These are phyloP conservation scores for Phytophthora constricta DNA, from an alignment of 352 stramenopile genomes.

Conservation along the genomic window DNA sequence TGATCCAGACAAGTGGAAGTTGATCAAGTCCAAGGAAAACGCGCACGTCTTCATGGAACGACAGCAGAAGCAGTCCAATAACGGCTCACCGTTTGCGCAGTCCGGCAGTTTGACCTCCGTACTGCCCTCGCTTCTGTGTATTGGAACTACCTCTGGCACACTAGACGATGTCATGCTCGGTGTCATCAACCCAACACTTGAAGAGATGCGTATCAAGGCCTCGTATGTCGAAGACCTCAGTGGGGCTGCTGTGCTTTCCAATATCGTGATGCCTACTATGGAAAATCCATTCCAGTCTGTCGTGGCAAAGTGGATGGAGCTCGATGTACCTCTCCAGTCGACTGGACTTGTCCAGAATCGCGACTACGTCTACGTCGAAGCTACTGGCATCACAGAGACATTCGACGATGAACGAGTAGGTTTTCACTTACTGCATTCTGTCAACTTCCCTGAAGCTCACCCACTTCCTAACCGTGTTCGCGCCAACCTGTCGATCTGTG, in stretches of 20 bases:
- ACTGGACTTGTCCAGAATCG: constrained; percentile 36
- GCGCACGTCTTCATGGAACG: constrained; percentile 34
- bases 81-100: not conserved
- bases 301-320: constrained; percentile 43
- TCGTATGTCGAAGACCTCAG: constrained; percentile 40
- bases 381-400: constrained; percentile 20
- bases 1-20: constrained; percentile 33
- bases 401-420: constrained; percentile 36
- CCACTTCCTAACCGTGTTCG: constrained; percentile 47
- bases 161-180: constrained; percentile 51
- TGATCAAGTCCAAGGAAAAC: constrained; percentile 34
- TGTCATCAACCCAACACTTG: constrained; percentile 33
- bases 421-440: constrained; percentile 30
- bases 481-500: constrained; percentile 46
- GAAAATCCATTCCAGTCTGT: constrained; percentile 35
- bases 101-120: not conserved
- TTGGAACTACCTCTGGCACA: constrained; percentile 26
- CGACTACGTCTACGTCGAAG: constrained; percentile 54
- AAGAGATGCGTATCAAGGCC: constrained; percentile 39
- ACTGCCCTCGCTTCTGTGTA: constrained; percentile 26
- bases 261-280: constrained; percentile 28
- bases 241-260: constrained; percentile 29
- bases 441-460: constrained; percentile 21
- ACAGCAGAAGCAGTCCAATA: not conserved
- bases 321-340: constrained; percentile 32